phyloP scores from a whole-genome alignment of 805 yeast genomes.

The Groenewaldozyma salmanticensis region DNA sequence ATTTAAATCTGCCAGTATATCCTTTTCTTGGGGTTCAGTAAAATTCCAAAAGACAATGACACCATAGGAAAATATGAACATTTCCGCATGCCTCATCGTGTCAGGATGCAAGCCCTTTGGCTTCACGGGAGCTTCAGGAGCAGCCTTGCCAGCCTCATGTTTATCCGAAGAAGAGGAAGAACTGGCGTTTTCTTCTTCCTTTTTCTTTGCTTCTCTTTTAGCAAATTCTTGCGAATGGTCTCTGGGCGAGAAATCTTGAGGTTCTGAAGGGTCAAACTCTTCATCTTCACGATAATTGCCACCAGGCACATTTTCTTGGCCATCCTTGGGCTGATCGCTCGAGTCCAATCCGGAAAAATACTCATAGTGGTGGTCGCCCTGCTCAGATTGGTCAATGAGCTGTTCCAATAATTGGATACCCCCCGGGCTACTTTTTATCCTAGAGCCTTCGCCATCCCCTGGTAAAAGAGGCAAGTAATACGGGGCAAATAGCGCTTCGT shows the following conservation, averaged over 20 bases:
- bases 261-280: conserved; percentile 87
- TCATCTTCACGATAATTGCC: conserved; percentile 28
- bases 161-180: not conserved
- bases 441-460: conserved; percentile 41
- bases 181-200: not conserved
- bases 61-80: conserved; percentile 85
- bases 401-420: conserved; percentile 54
- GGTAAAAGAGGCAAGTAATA: conserved; percentile 80
- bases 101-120: not conserved
- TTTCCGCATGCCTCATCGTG: conserved; percentile 49
- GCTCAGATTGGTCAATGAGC: conserved; percentile 70
- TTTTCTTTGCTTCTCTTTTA: not conserved
- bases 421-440: conserved; percentile 28
- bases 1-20: conserved; percentile 84
- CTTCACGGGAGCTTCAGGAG: not conserved
- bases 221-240: not conserved
- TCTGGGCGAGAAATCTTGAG: conserved; percentile 67
- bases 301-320: conserved; percentile 20
- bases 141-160: not conserved
- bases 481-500: conserved; percentile 88
- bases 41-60: conserved; percentile 98
- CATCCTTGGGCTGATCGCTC: not conserved
- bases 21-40: conserved; percentile 84
- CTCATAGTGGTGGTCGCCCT: conserved; percentile 84
- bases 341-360: conserved; percentile 70